Percentiles rank a stretch among this genome's conserved stretches.
phyloP scores from a whole-genome alignment of 345 rosid genomes.

The Citropsis articulata region DNA sequence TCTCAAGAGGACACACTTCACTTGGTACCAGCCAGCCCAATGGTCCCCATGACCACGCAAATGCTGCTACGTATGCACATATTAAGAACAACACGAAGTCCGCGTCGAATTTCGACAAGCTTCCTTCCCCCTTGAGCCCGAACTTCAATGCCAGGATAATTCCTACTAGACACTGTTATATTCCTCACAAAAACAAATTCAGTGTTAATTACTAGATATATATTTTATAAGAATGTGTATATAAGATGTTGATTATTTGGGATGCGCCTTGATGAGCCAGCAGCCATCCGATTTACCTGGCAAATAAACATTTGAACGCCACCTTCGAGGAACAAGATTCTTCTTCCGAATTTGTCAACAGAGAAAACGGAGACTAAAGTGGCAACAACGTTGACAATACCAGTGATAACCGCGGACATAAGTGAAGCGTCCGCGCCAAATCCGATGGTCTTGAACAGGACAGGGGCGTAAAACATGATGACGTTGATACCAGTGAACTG shows the following conservation, averaged over 20 bases:
- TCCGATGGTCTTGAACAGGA: slow-evolving; percentile 68
- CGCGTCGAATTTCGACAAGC: slow-evolving; percentile 19
- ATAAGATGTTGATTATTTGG: too few species aligned
- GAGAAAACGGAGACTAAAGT: slow-evolving; percentile 54
- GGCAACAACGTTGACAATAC: slow-evolving; percentile 58
- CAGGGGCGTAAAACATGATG: slow-evolving; percentile 75
- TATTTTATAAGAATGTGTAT: too few species aligned
- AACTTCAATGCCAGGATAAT: slow-evolving; percentile 28
- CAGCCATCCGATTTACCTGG: slow-evolving; percentile 39
- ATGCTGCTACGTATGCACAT: slow-evolving; percentile 46
- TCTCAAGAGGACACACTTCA: slow-evolving; percentile 44
- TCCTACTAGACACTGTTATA: slow-evolving; percentile 18
- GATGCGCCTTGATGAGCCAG: too few species aligned
- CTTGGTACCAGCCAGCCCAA: slow-evolving; percentile 61
- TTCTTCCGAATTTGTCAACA: slow-evolving; percentile 63
- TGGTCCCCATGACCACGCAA: slow-evolving; percentile 70
- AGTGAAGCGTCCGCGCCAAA: slow-evolving; percentile 70
- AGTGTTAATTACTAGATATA: too few species aligned
- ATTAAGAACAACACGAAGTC: slow-evolving; percentile 28
- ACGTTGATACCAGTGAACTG: slow-evolving; percentile 78
- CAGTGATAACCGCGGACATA: slow-evolving; percentile 63
- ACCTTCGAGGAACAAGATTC: slow-evolving; percentile 67
- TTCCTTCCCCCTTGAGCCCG: slow-evolving; percentile 30
- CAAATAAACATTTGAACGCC: slow-evolving; percentile 66
- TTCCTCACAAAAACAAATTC: background rate